These are phyloP conservation scores for Sphaerulina populicola DNA, from an alignment of 2,329 filamentous ascomycete genomes.

Conservation along the genomic window DNA sequence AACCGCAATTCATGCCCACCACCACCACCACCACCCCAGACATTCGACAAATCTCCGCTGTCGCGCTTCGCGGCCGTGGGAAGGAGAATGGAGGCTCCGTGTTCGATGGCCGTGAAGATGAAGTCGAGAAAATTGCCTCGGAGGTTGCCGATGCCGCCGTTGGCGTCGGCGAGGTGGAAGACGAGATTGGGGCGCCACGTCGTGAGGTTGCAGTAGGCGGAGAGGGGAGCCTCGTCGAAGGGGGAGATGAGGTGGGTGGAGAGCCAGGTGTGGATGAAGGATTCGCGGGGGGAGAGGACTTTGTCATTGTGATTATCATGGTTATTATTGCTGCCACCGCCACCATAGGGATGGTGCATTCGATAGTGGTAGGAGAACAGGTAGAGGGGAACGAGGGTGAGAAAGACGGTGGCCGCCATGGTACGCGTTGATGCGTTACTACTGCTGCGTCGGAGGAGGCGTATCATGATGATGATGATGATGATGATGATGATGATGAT, in stretches of 20 bases:
- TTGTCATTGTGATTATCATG: too few species aligned
- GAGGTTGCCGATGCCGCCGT: constrained; percentile 37
- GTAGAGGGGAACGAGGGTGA: constrained; percentile 21
- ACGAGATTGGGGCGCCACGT: constrained; percentile 38
- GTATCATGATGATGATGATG: not conserved
- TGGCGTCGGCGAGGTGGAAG: constrained; percentile 39
- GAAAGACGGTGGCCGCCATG: not conserved
- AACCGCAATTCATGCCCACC: constrained; percentile 8
- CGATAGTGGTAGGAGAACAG: constrained; percentile 21
- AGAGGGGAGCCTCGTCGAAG: constrained; percentile 22
- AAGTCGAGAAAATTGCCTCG: constrained; percentile 14
- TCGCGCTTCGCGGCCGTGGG: constrained; percentile 18
- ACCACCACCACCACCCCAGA: constrained; percentile 21
- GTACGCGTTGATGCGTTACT: not conserved
- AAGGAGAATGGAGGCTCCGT: constrained; percentile 36
- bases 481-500: not conserved
- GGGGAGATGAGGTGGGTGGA: constrained; percentile 19
- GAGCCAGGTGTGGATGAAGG: constrained; percentile 26
- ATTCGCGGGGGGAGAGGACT: constrained; percentile 1
- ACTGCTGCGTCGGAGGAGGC: not conserved
- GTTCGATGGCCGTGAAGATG: constrained; percentile 18
- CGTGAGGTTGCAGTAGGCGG: constrained; percentile 29
- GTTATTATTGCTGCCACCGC: not conserved
- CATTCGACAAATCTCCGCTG: constrained; percentile 16
- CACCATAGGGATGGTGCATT: constrained; percentile 14